A percentile compares a stretch with the other conserved stretches of the same genome.
These are phyloP conservation scores for Hypoxylon rickii DNA, from an alignment of 495 filamentous ascomycete genomes.

Conservation along the genomic window DNA sequence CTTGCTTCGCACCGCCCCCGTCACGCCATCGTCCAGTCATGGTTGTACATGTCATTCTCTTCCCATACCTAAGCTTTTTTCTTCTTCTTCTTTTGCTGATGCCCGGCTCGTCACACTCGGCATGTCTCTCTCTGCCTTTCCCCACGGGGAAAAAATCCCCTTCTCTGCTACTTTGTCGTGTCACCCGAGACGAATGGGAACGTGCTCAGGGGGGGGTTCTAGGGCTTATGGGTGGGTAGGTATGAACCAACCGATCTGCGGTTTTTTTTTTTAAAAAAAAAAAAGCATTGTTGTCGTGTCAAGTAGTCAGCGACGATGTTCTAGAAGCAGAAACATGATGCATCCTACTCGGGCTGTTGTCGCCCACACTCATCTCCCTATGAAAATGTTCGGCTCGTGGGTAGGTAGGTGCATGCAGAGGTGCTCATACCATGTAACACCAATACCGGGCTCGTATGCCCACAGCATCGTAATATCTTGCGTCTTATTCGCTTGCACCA, in stretches of 20 bases:
- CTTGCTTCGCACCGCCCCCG: neutral
- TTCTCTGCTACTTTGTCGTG: neutral
- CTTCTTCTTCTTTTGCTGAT: neutral
- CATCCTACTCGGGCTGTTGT: too few relatives aligned
- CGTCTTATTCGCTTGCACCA: too few relatives aligned
- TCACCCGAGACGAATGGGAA: neutral
- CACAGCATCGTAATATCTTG: too few relatives aligned
- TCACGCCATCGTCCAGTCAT: neutral
- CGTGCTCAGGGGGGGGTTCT: too few relatives aligned
- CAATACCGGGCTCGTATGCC: neutral
- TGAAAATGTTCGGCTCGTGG: neutral
- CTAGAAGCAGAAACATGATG: neutral
- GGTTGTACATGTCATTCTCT: neutral
- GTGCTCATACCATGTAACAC: neutral
- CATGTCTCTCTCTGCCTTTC: neutral
- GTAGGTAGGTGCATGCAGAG: neutral
- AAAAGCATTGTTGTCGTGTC: too few relatives aligned
- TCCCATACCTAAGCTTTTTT: too few relatives aligned
- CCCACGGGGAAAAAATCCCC: neutral
- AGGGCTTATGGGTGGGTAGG: neutral
- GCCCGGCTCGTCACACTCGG: neutral
- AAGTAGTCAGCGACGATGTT: too few relatives aligned
- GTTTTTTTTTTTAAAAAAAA: too few relatives aligned
- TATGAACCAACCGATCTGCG: too few relatives aligned
- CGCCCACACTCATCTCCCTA: too few relatives aligned